phyloP scores from a whole-genome alignment of 768 basidiomycete species.

The Clavaria fumosa region DNA sequence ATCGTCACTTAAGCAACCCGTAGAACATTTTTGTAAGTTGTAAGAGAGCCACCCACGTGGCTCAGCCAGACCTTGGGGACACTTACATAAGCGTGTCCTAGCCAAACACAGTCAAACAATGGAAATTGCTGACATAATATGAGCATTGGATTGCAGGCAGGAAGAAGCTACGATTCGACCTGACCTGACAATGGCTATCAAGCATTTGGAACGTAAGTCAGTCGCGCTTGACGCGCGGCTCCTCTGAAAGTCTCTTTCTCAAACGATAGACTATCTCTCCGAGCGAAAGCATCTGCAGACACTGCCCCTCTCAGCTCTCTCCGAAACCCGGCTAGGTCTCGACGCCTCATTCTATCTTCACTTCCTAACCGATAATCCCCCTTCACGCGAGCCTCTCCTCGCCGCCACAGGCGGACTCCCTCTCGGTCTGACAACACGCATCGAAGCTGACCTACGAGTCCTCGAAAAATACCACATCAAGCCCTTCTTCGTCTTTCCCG shows the following conservation, averaged over 20 bases:
- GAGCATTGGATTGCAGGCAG: no score
- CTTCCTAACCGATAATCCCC: constrained; percentile 55
- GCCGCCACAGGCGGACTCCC: constrained; percentile 94
- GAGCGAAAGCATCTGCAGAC: constrained; percentile 84
- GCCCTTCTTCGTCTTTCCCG: constrained; percentile 96
- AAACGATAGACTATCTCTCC: constrained; percentile 50
- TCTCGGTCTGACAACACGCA: constrained; percentile 69
- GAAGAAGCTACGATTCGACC: background rate
- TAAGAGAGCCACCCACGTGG: no score
- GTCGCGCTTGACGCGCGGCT: constrained; percentile 6
- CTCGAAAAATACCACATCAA: constrained; percentile 90
- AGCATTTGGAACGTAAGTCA: constrained; percentile 63
- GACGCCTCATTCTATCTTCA: constrained; percentile 88
- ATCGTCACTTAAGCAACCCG: background rate
- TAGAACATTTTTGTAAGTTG: no score
- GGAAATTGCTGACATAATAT: no score
- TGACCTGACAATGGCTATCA: constrained; percentile 59
- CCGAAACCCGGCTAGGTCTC: constrained; percentile 90
- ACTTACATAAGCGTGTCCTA: no score
- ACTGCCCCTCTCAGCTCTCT: constrained; percentile 62
- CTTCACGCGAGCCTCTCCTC: constrained; percentile 78
- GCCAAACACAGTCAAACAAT: no score
- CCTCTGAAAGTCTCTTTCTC: constrained; percentile 6
- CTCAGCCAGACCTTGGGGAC: no score
- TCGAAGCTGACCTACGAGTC: constrained; percentile 81